A percentile compares a stretch with the other conserved stretches of the same genome.
phyloP scores from a whole-genome alignment of 192 early-diverging fungal genomes.

The Pilaira anomala region DNA sequence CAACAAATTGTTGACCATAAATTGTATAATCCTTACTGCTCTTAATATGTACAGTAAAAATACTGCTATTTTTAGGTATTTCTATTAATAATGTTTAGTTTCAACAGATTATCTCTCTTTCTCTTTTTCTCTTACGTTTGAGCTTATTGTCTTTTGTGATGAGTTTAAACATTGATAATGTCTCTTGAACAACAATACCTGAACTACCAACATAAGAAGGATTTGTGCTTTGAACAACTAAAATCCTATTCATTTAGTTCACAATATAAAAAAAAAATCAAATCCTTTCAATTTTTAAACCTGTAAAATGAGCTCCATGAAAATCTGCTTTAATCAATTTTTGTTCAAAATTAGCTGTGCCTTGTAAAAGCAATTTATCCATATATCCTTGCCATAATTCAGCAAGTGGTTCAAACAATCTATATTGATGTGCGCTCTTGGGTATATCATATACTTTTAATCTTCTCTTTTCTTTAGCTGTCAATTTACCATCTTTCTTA shows the following conservation, averaged over 20 bases:
- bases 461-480: constrained; percentile 59
- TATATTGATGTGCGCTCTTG: constrained; percentile 52
- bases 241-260: neutral
- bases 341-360: constrained; percentile 31
- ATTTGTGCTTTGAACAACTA: constrained; percentile 72
- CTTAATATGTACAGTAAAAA: constrained; percentile 7
- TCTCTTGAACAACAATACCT: constrained; percentile 87
- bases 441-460: constrained; percentile 66
- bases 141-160: constrained; percentile 65
- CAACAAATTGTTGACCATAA: constrained; percentile 6
- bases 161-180: constrained; percentile 80
- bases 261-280: neutral
- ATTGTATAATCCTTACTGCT: constrained; percentile 3
- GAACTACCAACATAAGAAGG: constrained; percentile 71
- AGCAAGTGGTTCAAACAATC: constrained; percentile 69
- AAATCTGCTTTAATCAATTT: constrained; percentile 79
- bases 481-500: constrained; percentile 39
- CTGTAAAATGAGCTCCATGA: constrained; percentile 78
- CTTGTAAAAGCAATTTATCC: constrained; percentile 44
- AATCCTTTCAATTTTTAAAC: constrained; percentile 25
- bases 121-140: constrained; percentile 39
- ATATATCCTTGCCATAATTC: constrained; percentile 79
- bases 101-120: neutral
- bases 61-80: constrained; percentile 12
- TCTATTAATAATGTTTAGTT: neutral